Base-by-base conservation (phyloP, 192 early-diverging fungal genomes). In the Coemansia sp. region DNA sequence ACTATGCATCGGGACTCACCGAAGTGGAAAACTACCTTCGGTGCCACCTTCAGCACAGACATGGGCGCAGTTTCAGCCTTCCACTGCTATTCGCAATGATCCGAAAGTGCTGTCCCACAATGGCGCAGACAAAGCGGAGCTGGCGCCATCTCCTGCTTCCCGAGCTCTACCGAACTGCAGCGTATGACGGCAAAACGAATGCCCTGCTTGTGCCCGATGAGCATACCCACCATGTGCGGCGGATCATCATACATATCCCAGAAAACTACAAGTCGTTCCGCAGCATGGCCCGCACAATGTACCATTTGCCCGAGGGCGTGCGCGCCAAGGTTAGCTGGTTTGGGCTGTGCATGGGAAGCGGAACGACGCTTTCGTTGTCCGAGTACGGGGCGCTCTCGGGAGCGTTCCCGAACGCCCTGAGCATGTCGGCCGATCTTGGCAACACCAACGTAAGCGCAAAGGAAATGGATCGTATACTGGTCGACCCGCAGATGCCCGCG, bases 331-430 rank as follows among this genome's bases (percentile, higher is more conserved):
- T 76, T 15, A 6, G 35, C 24, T 76, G 74, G 68, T 45, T 76
- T 6, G 68, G 68, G 0, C 30, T 76, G 64, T 66, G 64, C 21
- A 64, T 76, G 74, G 58, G 51, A 16, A 48, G 30, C 5, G 8
- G 14, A 15, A 35, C 68, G 2, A 33, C 52, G 20, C 51, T 76
- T 0, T 76, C 74, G 3, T 45, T 45, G 41, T 76, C 74, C 6
- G 74, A 76, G 61, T 71, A 64, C 39, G 68, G 74, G 14, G 64
- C 74, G 14, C 56, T 76, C 36, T 60, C 61, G 0, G 64, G 43
- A 41, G 68, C 69, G 10, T 76, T 76, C 30, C 74, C 74, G 11
- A 64, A 48, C 5, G 43, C 69, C 26, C 23, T 23, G 8, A 23
- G 33, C 0, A 11, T 76, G 34, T 62, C 34, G 18, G 55, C 59